Percentiles rank a stretch among this genome's conserved stretches.
phyloP scores from a whole-genome alignment of 345 rosid species.

The Dovyalis caffra region DNA sequence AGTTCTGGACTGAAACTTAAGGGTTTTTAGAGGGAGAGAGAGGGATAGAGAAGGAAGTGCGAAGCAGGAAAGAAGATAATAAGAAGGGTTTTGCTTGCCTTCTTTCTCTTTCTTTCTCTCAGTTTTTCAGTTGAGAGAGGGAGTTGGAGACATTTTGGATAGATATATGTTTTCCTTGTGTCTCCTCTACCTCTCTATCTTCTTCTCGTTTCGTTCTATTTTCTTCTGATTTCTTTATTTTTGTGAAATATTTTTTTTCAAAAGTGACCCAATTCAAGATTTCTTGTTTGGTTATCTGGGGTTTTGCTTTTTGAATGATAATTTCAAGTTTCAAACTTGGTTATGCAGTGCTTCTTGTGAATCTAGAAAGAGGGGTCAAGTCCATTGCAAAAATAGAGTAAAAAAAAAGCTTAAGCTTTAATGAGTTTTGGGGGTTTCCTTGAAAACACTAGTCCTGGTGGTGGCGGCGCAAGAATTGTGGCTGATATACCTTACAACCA shows the following conservation, averaged over 20 bases:
- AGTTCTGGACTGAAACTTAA: background rate
- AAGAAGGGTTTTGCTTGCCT: conserved; percentile 36
- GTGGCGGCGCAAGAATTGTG: conserved; percentile 47
- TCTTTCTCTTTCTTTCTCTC: conserved; percentile 58
- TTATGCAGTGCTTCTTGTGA: background rate
- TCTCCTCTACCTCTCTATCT: conserved; percentile 71
- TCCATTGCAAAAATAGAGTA: background rate
- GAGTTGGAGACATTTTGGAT: conserved; percentile 62
- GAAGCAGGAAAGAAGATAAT: conserved; percentile 18
- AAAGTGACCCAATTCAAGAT: background rate
- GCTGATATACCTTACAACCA: conserved; percentile 39
- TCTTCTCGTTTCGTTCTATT: conserved; percentile 3
- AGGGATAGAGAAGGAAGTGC: conserved; percentile 84
- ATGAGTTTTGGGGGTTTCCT: conserved; percentile 85
- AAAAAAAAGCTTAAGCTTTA: conserved; percentile 13
- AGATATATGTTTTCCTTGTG: conserved; percentile 34
- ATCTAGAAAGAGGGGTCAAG: background rate
- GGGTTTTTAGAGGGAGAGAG: conserved; percentile 22
- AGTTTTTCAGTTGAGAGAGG: conserved; percentile 38
- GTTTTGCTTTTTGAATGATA: background rate
- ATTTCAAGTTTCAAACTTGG: background rate
- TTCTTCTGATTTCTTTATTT: background rate
- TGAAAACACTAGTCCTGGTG: conserved; percentile 42
- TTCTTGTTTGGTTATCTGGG: background rate
- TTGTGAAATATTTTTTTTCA: background rate